Conservation (phyloP, 2,329 filamentous ascomycete species). For the Aspergillus unguis region DNA sequence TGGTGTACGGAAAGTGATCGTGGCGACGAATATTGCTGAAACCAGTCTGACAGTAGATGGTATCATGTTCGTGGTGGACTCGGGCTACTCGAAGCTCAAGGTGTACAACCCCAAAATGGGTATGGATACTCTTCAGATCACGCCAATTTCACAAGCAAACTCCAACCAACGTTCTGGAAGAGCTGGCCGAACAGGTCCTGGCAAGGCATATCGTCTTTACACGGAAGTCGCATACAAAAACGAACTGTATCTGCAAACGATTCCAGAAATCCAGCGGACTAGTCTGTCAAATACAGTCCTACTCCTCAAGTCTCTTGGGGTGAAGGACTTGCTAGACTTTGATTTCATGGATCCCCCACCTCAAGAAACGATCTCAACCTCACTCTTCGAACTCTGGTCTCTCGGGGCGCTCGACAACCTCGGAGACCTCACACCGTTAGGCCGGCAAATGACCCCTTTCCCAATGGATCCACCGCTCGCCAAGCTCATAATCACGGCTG, state of each 20-base stretch:
- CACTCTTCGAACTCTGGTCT: constrained; percentile 95
- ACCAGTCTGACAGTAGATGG: constrained; percentile 97
- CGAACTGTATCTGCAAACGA: constrained; percentile 93
- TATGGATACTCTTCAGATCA: constrained; percentile 98
- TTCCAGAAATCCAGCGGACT: constrained; percentile 94
- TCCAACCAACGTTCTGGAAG: constrained; percentile 89
- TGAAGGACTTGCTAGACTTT: constrained; percentile 91
- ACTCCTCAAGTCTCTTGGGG: constrained; percentile 87
- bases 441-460: constrained; percentile 91
- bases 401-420: constrained; percentile 90
- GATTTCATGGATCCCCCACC: constrained; percentile 99
- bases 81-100: constrained; percentile 94
- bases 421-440: constrained; percentile 82
- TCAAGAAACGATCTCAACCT: constrained; percentile 95
- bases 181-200: constrained; percentile 89
- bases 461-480: constrained; percentile 96
- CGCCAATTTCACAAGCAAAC: constrained; percentile 95
- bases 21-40: constrained; percentile 97
- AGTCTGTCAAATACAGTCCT: constrained; percentile 94
- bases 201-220: constrained; percentile 90
- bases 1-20: constrained; percentile 93
- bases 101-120: constrained; percentile 99
- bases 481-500: constrained; percentile 89
- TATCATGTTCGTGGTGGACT: constrained; percentile 98
- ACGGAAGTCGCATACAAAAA: constrained; percentile 95